Conservation (phyloP, 768 basidiomycete species). For the Austroboletus festivus region DNA sequence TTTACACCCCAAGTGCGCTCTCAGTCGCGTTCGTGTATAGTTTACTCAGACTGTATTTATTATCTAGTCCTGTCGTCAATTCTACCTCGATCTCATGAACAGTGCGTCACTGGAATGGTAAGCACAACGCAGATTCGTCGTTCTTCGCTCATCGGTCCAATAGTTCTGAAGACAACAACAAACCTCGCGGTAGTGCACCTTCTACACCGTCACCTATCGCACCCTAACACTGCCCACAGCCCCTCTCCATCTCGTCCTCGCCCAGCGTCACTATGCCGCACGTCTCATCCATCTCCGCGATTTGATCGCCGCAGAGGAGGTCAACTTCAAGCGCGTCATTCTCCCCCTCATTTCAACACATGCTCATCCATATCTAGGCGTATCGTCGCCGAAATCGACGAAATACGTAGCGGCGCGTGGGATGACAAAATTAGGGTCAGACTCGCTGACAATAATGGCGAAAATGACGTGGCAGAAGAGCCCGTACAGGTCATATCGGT, state of each 20-base stretch:
- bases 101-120: conserved; percentile 65
- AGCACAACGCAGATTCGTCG: conserved; percentile 20
- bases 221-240: conserved; percentile 41
- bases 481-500: no score
- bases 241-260: conserved; percentile 60
- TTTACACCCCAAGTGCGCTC: conserved; percentile 64
- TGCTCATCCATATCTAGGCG: conserved; percentile 36
- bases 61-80: conserved; percentile 60
- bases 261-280: conserved; percentile 67
- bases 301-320: conserved; percentile 72
- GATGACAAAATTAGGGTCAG: conserved; percentile 48
- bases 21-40: conserved; percentile 4
- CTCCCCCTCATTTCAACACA: not conserved
- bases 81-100: conserved; percentile 67
- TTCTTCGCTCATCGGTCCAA: conserved; percentile 8
- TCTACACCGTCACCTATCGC: not conserved
- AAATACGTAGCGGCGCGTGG: conserved; percentile 66
- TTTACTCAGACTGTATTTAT: conserved; percentile 14
- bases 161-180: conserved; percentile 49
- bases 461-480: conserved; percentile 3
- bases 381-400: conserved; percentile 71
- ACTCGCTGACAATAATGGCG: conserved; percentile 17
- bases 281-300: conserved; percentile 70
- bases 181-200: conserved; percentile 34
- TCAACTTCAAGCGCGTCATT: conserved; percentile 64